phyloP scores from a whole-genome alignment of 2,329 filamentous ascomycete genomes.

The Hymenoscyphus fraxineus region DNA sequence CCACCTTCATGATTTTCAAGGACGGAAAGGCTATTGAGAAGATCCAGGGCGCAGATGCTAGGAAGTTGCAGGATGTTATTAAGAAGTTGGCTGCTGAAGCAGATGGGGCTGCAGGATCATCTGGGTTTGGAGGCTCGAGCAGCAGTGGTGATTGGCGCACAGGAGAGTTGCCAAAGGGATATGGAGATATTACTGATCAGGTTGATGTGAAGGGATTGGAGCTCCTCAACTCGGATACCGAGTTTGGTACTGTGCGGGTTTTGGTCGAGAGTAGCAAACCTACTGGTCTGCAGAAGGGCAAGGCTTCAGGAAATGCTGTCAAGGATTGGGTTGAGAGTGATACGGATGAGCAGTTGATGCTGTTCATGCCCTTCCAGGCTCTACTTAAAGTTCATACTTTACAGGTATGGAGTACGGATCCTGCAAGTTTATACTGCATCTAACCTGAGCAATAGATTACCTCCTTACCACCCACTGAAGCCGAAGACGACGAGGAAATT shows the following conservation, averaged over 20 bases:
- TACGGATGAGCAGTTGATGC: constrained; percentile 92
- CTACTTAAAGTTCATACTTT: constrained; percentile 85
- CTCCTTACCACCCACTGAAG: constrained; percentile 57
- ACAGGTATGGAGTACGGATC: constrained; percentile 46
- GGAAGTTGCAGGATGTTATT: constrained; percentile 66
- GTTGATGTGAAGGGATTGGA: constrained; percentile 78
- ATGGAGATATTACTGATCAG: constrained; percentile 77
- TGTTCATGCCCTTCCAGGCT: constrained; percentile 85
- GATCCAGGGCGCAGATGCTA: constrained; percentile 70
- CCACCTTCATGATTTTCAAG: constrained; percentile 89
- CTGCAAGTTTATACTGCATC: constrained; percentile 2
- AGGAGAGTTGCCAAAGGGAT: constrained; percentile 71
- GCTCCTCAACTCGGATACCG: constrained; percentile 79
- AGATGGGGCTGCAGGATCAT: constrained; percentile 39
- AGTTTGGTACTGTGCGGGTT: constrained; percentile 66
- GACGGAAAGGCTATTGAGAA: constrained; percentile 64
- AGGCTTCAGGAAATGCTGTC: constrained; percentile 42
- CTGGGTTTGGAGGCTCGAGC: constrained; percentile 28
- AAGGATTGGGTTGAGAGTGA: constrained; percentile 95
- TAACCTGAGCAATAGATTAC: constrained; percentile 61
- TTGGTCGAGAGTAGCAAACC: constrained; percentile 72
- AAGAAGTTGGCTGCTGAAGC: constrained; percentile 67
- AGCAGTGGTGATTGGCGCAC: constrained; percentile 64
- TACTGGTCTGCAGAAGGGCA: constrained; percentile 55
- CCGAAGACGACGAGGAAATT: constrained; percentile 63